phyloP scores from a whole-genome alignment of 2,329 filamentous ascomycete species.

The Penicillium brevicompactum region DNA sequence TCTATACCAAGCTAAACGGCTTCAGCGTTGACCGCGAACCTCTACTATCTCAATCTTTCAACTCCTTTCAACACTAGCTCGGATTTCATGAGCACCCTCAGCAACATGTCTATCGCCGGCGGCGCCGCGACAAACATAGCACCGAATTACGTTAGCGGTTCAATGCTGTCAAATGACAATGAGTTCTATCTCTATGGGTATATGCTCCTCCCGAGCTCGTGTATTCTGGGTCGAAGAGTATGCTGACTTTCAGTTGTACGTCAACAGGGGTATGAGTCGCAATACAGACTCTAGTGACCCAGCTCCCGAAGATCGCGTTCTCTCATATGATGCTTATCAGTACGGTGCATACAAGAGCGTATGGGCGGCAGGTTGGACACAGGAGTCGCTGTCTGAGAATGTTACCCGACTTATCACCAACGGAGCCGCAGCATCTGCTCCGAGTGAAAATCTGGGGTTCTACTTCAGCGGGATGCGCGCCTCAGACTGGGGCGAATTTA shows the following conservation, averaged over 20 bases:
- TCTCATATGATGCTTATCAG: conserved; percentile 52
- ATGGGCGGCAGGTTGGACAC: conserved; percentile 42
- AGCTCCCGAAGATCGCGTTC: conserved; percentile 48
- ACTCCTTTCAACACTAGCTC: conserved; percentile 18
- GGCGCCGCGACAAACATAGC: conserved; percentile 24
- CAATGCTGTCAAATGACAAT: conserved; percentile 65
- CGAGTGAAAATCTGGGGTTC: conserved; percentile 71
- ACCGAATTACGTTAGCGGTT: conserved; percentile 64
- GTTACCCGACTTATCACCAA: conserved; percentile 66
- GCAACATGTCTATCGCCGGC: conserved; percentile 40
- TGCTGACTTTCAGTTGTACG: neutral
- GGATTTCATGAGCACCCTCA: conserved; percentile 12
- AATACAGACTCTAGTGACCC: conserved; percentile 38
- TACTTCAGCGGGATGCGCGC: conserved; percentile 69
- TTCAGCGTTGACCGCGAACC: conserved; percentile 12
- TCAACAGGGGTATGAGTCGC: conserved; percentile 49
- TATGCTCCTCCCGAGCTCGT: neutral
- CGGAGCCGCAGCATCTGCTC: conserved; percentile 65
- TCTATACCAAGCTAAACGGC: neutral
- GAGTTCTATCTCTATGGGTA: conserved; percentile 66
- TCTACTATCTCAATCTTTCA: conserved; percentile 18
- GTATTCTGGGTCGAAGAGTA: neutral
- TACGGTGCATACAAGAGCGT: conserved; percentile 54
- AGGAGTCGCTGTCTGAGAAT: conserved; percentile 43
- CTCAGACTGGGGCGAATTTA: conserved; percentile 54